A percentile compares a stretch with the other conserved stretches of the same genome.
Conservation (phyloP, 106 monocot genomes). For the Dendrobium officinale region DNA sequence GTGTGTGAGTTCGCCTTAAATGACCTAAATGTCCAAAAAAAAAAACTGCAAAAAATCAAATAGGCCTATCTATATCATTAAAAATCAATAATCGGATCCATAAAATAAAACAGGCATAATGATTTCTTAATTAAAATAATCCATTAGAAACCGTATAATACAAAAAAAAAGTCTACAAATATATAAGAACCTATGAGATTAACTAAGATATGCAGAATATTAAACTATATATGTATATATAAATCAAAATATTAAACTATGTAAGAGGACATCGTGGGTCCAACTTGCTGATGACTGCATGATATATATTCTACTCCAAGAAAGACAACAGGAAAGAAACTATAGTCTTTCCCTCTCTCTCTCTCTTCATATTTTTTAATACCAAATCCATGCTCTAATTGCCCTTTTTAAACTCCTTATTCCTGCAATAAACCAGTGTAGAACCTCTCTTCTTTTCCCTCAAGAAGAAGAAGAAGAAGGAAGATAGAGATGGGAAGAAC, state of each 20-base stretch:
- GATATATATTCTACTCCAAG: constrained; percentile 3
- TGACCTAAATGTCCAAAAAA: too few species aligned
- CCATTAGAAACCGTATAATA: background rate
- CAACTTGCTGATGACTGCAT: constrained; percentile 7
- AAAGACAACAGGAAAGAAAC: constrained; percentile 3
- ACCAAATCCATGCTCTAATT: background rate
- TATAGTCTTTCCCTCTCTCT: background rate
- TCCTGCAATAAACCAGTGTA: background rate
- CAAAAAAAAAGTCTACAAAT: background rate
- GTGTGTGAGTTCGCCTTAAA: too few species aligned
- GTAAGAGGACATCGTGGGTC: background rate
- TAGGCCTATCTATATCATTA: too few species aligned
- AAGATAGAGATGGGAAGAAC: constrained; percentile 37
- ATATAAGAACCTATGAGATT: background rate
- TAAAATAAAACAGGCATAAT: background rate
- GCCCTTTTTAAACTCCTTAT: constrained; percentile 2
- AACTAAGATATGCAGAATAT: constrained; percentile 1
- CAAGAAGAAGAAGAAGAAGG: constrained; percentile 10
- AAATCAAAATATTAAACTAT: background rate
- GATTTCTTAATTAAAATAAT: background rate
- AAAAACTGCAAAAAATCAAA: too few species aligned
- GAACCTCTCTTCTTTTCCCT: background rate
- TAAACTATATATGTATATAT: background rate
- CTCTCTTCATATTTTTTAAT: background rate
- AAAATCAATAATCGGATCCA: too few species aligned